Evolutionary conservation across 768 basidiomycete genomes (phyloP).

Genomic region (Amanita jacksonii): DNA sequence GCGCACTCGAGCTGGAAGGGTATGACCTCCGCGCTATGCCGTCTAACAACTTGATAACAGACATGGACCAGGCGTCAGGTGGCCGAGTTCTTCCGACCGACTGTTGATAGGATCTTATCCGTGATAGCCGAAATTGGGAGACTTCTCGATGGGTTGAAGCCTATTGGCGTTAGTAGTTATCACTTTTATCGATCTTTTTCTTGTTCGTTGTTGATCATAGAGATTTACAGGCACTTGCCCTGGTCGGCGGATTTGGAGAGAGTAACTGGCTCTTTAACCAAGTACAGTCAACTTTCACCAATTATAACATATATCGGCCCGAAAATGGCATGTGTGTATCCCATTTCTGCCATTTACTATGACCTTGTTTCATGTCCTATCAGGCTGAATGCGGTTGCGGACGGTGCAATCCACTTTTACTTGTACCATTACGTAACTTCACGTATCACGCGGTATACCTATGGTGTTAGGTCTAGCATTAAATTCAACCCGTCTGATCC

Average conservation of each 20-base stretch:
- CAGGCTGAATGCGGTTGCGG: conserved; percentile 25
- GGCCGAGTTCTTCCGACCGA: conserved; percentile 6
- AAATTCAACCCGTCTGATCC: conserved; percentile 12
- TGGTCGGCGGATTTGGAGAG: conserved; percentile 8
- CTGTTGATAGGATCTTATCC: not conserved
- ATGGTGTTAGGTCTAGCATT: conserved; percentile 16
- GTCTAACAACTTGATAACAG: not conserved
- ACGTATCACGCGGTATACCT: conserved; percentile 19
- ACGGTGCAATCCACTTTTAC: conserved; percentile 21
- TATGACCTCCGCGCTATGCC: conserved; percentile 6
- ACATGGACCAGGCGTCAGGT: conserved; percentile 6
- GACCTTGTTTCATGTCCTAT: not conserved
- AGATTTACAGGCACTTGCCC: conserved; percentile 1
- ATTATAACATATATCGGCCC: conserved; percentile 5
- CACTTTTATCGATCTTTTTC: not conserved
- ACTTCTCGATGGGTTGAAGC: not conserved
- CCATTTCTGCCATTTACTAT: not conserved
- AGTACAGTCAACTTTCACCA: not conserved
- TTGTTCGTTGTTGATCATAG: not conserved
- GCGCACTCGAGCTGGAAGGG: conserved; percentile 30
- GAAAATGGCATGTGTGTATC: conserved; percentile 1
- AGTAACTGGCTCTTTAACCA: conserved; percentile 6
- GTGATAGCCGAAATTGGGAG: not conserved
- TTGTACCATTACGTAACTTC: conserved; percentile 18
- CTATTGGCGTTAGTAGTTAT: not conserved